Evolutionary conservation across 2,329 filamentous ascomycete species (phyloP).

Genomic region (Trichoderma lentiforme): DNA sequence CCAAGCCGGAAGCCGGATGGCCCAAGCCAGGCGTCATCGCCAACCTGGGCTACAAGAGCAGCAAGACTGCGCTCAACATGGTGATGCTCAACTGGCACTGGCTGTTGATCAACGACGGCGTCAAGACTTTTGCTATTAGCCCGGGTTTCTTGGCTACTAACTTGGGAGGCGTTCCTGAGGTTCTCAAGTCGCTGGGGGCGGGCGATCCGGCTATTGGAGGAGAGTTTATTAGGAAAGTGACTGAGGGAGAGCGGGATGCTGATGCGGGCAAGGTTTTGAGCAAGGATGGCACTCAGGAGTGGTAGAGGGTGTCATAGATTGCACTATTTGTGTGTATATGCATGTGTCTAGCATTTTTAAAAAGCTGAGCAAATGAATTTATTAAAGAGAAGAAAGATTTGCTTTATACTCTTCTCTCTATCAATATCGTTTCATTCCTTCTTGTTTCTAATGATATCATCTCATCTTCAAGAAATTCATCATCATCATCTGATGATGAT

Average conservation of each 20-base stretch:
- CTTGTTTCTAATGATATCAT: background rate
- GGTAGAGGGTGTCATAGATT: conserved; percentile 24
- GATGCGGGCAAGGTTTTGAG: conserved; percentile 40
- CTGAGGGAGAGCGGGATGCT: conserved; percentile 41
- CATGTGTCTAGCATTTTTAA: background rate
- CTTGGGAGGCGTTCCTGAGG: conserved; percentile 34
- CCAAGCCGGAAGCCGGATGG: conserved; percentile 40
- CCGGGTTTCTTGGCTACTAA: conserved; percentile 49
- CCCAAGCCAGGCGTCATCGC: conserved; percentile 47
- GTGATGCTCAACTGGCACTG: conserved; percentile 42
- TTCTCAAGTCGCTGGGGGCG: conserved; percentile 34
- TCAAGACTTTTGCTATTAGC: conserved; percentile 47
- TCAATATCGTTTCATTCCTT: background rate
- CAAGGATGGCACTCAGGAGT: conserved; percentile 30
- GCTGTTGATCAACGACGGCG: conserved; percentile 44
- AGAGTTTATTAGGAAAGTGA: conserved; percentile 36
- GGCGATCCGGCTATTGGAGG: conserved; percentile 37
- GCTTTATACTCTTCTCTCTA: background rate
- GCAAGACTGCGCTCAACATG: conserved; percentile 32
- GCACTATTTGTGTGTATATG: too few species aligned
- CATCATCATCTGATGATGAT: background rate
- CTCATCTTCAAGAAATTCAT: background rate
- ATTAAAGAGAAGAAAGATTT: background rate
- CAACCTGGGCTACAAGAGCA: conserved; percentile 24
- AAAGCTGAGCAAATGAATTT: background rate